Conservation (phyloP, 1,284 basidiomycete species). For the Golubevia pallescens region DNA sequence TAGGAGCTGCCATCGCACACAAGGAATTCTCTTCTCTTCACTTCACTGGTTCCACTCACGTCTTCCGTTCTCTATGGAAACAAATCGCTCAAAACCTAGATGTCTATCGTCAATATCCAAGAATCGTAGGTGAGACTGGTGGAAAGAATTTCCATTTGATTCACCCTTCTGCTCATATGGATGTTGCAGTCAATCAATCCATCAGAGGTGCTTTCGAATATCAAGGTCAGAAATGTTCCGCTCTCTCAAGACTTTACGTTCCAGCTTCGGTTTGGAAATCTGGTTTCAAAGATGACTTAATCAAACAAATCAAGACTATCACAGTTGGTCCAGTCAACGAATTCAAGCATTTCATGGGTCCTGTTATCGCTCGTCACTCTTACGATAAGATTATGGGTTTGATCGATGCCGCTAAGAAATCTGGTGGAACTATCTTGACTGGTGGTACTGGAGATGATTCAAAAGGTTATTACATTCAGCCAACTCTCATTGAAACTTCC, state of each 20-base stretch:
- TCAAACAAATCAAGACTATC: conserved; percentile 38
- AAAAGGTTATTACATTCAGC: conserved; percentile 58
- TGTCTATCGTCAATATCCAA: conserved; percentile 81
- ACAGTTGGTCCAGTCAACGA: conserved; percentile 53
- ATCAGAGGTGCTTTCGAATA: conserved; percentile 94
- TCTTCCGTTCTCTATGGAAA: conserved; percentile 91
- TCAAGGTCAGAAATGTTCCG: conserved; percentile 97
- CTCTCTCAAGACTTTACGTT: conserved; percentile 88
- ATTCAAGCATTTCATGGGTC: conserved; percentile 61
- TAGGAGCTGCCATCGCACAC: conserved; percentile 70
- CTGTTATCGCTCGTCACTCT: conserved; percentile 58
- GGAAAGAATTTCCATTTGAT: conserved; percentile 98
- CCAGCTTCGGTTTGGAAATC: conserved; percentile 60
- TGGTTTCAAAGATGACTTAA: conserved; percentile 57
- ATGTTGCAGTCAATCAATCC: conserved; percentile 85
- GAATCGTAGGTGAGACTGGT: conserved; percentile 93
- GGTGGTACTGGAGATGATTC: conserved; percentile 57
- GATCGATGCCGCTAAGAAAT: conserved; percentile 58
- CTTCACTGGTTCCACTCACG: conserved; percentile 93
- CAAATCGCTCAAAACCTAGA: conserved; percentile 80
- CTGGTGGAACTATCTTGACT: conserved; percentile 50
- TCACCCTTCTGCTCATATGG: conserved; percentile 83
- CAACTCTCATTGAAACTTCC: conserved; percentile 61
- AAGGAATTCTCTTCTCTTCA: conserved; percentile 85
- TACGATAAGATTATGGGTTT: conserved; percentile 61